A percentile compares a stretch with the other conserved stretches of the same genome.
Evolutionary conservation across 352 stramenopile genomes (phyloP).

Genomic region (Phytopythium mirpurense): DNA sequence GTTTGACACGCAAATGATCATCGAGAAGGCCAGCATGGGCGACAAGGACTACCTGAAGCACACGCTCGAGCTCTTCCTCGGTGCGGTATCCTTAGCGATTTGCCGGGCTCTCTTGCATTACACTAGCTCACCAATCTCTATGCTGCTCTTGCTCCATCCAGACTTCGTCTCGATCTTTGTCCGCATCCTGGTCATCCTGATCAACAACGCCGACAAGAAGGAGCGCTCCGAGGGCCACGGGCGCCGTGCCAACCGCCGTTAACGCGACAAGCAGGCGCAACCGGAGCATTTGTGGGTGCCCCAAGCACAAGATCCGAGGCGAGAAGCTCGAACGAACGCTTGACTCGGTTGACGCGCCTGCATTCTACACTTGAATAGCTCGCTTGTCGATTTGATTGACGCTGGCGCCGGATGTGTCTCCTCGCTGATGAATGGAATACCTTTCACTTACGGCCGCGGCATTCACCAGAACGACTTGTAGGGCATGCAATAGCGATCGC

Average conservation of each 20-base stretch:
- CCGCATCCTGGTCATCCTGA: slow-evolving; percentile 65
- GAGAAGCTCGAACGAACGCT: slow-evolving; percentile 2
- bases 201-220: slow-evolving; percentile 58
- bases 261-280: neutral
- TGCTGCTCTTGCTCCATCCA: neutral
- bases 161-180: slow-evolving; percentile 79
- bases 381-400: neutral
- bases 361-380: neutral
- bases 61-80: slow-evolving; percentile 54
- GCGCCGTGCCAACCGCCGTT: slow-evolving; percentile 11
- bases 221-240: neutral
- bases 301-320: neutral
- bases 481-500: too few relatives aligned
- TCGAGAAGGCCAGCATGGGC: slow-evolving; percentile 77
- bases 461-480: too few relatives aligned
- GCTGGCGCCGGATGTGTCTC: neutral
- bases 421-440: neutral
- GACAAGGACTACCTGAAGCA: slow-evolving; percentile 84
- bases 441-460: too few relatives aligned
- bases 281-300: too few relatives aligned
- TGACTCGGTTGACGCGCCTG: neutral
- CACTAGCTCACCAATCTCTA: neutral
- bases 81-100: neutral
- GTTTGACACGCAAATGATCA: slow-evolving; percentile 91
- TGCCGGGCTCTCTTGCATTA: neutral